Percentiles rank a stretch among this genome's conserved stretches.
Evolutionary conservation across 1,284 basidiomycete species (phyloP).

Genomic region (Porogramme epimiltina): DNA sequence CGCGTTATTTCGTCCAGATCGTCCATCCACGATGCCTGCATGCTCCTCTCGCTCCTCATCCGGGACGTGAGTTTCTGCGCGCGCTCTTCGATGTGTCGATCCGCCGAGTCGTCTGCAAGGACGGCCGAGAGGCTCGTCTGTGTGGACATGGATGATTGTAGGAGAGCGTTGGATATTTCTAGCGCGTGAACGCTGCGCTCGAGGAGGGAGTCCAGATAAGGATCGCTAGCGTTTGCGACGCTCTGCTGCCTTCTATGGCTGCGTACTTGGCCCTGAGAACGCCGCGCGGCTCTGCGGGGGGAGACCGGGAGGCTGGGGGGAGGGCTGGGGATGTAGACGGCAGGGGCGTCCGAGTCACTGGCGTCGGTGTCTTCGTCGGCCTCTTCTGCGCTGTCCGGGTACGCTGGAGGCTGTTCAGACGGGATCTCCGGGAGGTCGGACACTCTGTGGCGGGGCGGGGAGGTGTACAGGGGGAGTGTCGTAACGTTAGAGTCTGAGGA

Average conservation of each 20-base stretch:
- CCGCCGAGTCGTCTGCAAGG: slow-evolving; percentile 37
- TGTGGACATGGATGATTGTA: slow-evolving; percentile 73
- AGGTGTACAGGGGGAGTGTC: slow-evolving; percentile 68
- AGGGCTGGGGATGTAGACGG: slow-evolving; percentile 25
- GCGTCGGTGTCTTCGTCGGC: slow-evolving; percentile 67
- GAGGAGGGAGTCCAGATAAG: slow-evolving; percentile 72
- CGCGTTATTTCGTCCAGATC: slow-evolving; percentile 59
- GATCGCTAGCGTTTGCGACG: slow-evolving; percentile 31
- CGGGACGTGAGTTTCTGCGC: slow-evolving; percentile 51
- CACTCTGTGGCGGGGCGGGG: slow-evolving; percentile 35
- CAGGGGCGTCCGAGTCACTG: slow-evolving; percentile 25
- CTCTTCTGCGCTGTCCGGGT: slow-evolving; percentile 74
- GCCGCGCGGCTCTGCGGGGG: slow-evolving; percentile 21
- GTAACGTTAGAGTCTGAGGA: slow-evolving; percentile 67
- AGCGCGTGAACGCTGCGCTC: slow-evolving; percentile 80
- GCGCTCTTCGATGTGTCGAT: slow-evolving; percentile 45
- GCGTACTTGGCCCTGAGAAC: slow-evolving; percentile 11
- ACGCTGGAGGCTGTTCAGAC: slow-evolving; percentile 69
- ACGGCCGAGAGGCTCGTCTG: slow-evolving; percentile 59
- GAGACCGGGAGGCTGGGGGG: slow-evolving; percentile 24
- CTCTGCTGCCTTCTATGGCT: slow-evolving; percentile 14
- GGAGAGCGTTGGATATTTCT: slow-evolving; percentile 77
- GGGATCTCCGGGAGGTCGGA: slow-evolving; percentile 35
- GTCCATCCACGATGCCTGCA: slow-evolving; percentile 61
- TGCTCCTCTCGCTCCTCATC: slow-evolving; percentile 44